phyloP scores from a whole-genome alignment of 2,329 filamentous ascomycete species.

The Fusarium sp. region DNA sequence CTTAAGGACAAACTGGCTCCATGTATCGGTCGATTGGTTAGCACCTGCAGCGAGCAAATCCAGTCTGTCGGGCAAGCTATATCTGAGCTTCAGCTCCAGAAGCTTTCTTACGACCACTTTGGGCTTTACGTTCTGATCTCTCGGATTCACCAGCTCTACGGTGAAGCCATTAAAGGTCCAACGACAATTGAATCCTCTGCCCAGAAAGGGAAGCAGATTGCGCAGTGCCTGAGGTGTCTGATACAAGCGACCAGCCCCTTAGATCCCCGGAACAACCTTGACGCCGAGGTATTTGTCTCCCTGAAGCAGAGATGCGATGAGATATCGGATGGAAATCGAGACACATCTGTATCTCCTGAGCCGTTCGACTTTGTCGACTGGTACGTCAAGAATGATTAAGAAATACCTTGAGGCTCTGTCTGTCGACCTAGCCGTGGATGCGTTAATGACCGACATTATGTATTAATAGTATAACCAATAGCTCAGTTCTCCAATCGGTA shows the following conservation, averaged over 20 bases:
- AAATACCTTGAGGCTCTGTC: background rate
- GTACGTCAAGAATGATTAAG: background rate
- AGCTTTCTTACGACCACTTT: fast-evolving
- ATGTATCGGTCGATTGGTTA: background rate
- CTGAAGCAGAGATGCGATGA: background rate
- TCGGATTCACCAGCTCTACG: background rate
- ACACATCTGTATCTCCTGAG: background rate
- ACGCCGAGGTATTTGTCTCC: background rate
- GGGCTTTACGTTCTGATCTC: background rate
- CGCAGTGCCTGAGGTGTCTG: background rate
- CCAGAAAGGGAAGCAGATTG: background rate
- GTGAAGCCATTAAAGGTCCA: background rate
- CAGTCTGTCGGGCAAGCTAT: background rate
- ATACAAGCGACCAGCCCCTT: background rate
- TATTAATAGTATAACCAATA: background rate
- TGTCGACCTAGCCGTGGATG: background rate
- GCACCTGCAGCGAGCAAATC: background rate
- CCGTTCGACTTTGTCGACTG: background rate
- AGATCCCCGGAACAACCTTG: background rate
- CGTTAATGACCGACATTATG: no score
- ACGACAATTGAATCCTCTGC: background rate
- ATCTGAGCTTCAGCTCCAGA: background rate
- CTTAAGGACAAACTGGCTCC: background rate
- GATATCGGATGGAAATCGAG: background rate
- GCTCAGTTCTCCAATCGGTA: background rate